These are phyloP conservation scores for Casuarina cunninghamiana DNA, from an alignment of 306 rosid genomes.

Conservation along the genomic window DNA sequence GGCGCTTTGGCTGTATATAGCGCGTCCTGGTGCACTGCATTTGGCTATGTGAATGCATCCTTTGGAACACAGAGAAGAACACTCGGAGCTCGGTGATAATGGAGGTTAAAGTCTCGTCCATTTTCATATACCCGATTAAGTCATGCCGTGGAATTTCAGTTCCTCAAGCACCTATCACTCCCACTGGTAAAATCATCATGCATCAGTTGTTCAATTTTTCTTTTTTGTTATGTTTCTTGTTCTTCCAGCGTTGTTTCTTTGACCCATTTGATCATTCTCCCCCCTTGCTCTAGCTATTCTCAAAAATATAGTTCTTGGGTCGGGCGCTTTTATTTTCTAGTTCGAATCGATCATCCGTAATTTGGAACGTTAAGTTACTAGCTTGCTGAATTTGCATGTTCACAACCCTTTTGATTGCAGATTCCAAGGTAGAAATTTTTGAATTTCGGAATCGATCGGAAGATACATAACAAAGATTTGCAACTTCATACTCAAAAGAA, in stretches of 20 bases:
- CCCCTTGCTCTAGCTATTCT: not conserved
- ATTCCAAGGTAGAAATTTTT: not conserved
- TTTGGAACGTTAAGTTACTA: not conserved
- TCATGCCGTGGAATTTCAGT: constrained; percentile 90
- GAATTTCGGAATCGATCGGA: not conserved
- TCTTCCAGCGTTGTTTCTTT: not conserved
- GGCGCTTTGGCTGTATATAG: too few relatives aligned
- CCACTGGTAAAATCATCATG: constrained; percentile 45
- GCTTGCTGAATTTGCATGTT: not conserved
- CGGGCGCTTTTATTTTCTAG: not conserved
- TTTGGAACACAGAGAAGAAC: not conserved
- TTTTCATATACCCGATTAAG: constrained; percentile 75
- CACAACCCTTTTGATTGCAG: not conserved
- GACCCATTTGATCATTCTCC: constrained; percentile 6
- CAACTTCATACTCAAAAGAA: too few relatives aligned
- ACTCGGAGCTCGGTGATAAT: constrained; percentile 8
- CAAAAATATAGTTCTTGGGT: not conserved
- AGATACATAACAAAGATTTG: not conserved
- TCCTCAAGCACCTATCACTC: constrained; percentile 66
- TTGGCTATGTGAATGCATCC: not conserved
- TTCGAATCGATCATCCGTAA: not conserved
- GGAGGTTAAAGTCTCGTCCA: constrained; percentile 41
- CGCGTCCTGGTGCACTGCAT: too few relatives aligned
- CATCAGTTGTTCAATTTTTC: not conserved
- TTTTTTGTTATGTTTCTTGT: not conserved